Evolutionary conservation across 2,329 filamentous ascomycete species (phyloP), one percentile per base, ranked within the genome.

Genomic region (Fusarium phyllophilum): DNA sequence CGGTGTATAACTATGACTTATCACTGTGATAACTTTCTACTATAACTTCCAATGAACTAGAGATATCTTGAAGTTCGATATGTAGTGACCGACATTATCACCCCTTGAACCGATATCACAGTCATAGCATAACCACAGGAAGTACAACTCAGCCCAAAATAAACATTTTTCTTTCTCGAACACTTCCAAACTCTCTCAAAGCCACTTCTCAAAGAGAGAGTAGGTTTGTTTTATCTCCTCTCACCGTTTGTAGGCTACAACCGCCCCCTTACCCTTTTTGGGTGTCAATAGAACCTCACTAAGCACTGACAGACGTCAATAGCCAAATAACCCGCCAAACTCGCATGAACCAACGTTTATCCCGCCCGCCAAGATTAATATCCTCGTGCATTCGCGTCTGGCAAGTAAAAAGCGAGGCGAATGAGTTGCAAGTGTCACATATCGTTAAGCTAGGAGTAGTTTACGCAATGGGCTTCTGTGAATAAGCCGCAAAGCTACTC

Each of bases 211-310:
- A 55, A 72, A 71, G 33, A 38, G 29, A 55, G 48, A 6, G 7
- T 18, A 33, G 20, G 18, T 42, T 39, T 41, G 60, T 68, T 71
- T 63, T 62, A 62, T 52, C 48, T 62, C 57, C 22, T 33, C 57
- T 29, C 13, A 14, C 42, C 60, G 46, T 65, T 64, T 66, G 58
- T 29, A 33, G 67, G 51, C 52, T 22, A 56, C 44, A 70, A 34
- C 60, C 52, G 49, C 52, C 46, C 31, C 42, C 41, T 75, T 77
- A 38, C 76, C 76, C 51, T 34, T 72, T 78, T 70, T 58, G 75
- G 77, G 58, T 58, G 38, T 78, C 62, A 78, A 78, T 78, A 78
- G 68, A 76, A 65, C 69, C 57, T 78, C 75, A 78, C 77, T 72
- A 66, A 61, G 54, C 60, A 67, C 56, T 55, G 62, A 62, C 56